Base-by-base conservation (phyloP, 2,329 filamentous ascomycete genomes). In the Fusarium incarnatum region DNA sequence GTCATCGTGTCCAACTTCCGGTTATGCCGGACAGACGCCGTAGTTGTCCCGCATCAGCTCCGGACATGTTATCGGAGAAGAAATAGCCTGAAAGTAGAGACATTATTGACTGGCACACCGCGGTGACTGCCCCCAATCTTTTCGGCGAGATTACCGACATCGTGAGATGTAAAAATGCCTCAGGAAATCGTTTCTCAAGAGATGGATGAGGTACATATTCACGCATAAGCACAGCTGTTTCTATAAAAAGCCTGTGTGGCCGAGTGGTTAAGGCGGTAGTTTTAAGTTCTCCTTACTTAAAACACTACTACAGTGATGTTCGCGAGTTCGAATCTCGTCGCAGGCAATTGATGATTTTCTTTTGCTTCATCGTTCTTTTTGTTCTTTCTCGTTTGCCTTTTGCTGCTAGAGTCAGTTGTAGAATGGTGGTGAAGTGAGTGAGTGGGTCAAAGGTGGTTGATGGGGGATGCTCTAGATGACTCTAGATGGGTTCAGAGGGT, bases 191-290 rank as follows among this genome's bases (percentile, higher is more conserved):
- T 27, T 52, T 8, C 25, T 27, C 25, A 27, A 3, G 25, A 1
- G 1, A 27, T 4, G 25, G 9, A 8, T 27, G 25, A 27, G 25
- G 25, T 37, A 44, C n/a, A 44, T 44, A 44, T 10, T 1, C 4
- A 23, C 10, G n/a, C 20, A 25, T 44, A 44, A 22, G 13, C n/a
- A 46, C 16, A 13, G 5, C 12, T 27, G 16, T 27, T 44, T 44
- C 20, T 40, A 27, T 40, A 23, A 25, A 37, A 37, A 52, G 34
- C 48, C 23, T 27, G 32, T 41, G 46, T 64, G 50, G 59, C 50
- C 61, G 60, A 64, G 60, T 62, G 60, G 60, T 62, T 62, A 62
- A 61, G 60, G 60, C 60, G 60, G 60, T 57, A 62, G 60, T 54
- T 47, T 62, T 62, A 62, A 62, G 60, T 49, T 37, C 20, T 15